These are phyloP conservation scores for Postia placenta DNA, from an alignment of 768 basidiomycete genomes.

Conservation along the genomic window DNA sequence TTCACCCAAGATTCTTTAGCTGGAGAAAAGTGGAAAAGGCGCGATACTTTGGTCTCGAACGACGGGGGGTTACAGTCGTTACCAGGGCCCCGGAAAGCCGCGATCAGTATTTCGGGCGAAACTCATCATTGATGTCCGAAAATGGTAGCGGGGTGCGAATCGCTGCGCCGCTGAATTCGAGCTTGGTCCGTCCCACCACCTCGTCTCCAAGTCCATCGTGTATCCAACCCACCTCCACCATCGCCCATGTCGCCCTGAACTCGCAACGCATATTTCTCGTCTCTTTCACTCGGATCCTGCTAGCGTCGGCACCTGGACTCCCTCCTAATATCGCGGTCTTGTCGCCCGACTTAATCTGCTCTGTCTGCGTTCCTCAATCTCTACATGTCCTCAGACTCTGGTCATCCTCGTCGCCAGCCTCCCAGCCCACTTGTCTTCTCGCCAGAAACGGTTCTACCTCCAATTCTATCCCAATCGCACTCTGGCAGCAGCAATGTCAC, in stretches of 20 bases:
- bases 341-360: constrained; percentile 4
- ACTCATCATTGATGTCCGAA: not conserved
- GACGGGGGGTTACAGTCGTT: too few species aligned
- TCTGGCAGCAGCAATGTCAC: constrained; percentile 26
- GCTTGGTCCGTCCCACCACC: constrained; percentile 7
- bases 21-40: too few species aligned
- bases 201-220: constrained; percentile 15
- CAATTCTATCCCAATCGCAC: constrained; percentile 32
- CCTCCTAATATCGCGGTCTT: not conserved
- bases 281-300: constrained; percentile 5
- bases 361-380: constrained; percentile 5
- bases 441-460: constrained; percentile 56
- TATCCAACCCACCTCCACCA: constrained; percentile 10
- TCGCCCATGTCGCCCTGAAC: constrained; percentile 15
- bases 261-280: constrained; percentile 10
- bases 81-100: too few species aligned
- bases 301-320: constrained; percentile 2
- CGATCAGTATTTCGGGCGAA: too few species aligned
- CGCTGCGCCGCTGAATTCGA: constrained; percentile 1
- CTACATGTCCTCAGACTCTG: constrained; percentile 28
- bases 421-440: constrained; percentile 81
- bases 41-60: too few species aligned
- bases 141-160: constrained; percentile 8
- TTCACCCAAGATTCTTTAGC: too few species aligned
- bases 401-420: constrained; percentile 34